Base-by-base conservation (phyloP, 257 asterid genomes). In the Nicotiana paniculata region DNA sequence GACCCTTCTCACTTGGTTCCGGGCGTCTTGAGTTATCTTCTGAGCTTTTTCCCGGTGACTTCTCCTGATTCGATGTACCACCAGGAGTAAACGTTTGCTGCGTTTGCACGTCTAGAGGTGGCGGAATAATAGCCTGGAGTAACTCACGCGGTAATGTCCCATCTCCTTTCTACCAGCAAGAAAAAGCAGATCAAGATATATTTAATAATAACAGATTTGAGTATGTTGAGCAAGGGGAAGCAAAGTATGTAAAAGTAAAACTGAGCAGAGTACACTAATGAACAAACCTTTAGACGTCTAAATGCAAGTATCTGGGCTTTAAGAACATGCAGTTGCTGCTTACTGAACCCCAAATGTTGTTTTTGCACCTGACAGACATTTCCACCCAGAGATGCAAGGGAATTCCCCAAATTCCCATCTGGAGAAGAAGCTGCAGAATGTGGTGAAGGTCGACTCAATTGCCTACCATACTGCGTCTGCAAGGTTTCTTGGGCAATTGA, bases 231-330 rank as follows among this genome's bases (percentile, higher is more conserved):
- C 72, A 86, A 83, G 32, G 65, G 72, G 68, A 32, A 21, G 58
- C 55, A 74, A 83, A 78, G 39, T 46, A 72, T 75, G 64, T 69
- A 78, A 24, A 75, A 67, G 64, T 69, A 78, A 24, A 75, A 67
- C 79, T 51, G 39, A 33, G 37, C 53, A 72, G 26, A 76, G 61
- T 79, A 75, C 66, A 87, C 58, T 77, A 81, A 66, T 80, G 79
- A 48, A 76, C 94, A 81, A 82, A 96, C 99, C 99, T 96, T 96
- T 57, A 96, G 80, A 81, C 99, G 97, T 90, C 98, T 92, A 88
- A 96, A 96, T 68, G 98, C 98, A 82, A 95, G 98, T 89, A 96
- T 96, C 83, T 96, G 99, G 54, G 98, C 99, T 88, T 96, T 96
- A 82, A 96, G 98, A 84, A 92, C 98, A 83, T 93, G 98, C 70